Evolutionary conservation across 176 grass and related monocot genomes (phyloP), one percentile per base, ranked within the genome.

Genomic region (Zoysia pacifica): DNA sequence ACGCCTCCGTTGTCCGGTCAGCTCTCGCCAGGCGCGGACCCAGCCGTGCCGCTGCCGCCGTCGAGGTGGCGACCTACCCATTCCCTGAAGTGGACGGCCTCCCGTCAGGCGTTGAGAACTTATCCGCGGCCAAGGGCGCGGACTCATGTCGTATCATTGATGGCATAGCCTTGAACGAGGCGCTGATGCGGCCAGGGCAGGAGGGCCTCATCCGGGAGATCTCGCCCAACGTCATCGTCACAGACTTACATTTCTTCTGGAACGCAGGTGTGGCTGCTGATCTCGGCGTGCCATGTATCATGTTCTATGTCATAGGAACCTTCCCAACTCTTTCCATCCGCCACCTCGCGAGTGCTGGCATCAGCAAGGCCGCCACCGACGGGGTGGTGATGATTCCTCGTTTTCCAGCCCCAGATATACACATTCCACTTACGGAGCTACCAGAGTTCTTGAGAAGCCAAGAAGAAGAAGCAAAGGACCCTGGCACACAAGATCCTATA

Each of bases 1-100:
- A 86, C 20, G 72, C 42, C 8, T 2, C 62, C 0, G 6, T 82
- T 7, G 62, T 82, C 3, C 46, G 2, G 6, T 55, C 78, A 2
- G 67, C 78, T 1, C 70, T 89, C 18, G 6, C 6, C 0, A 37
- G 55, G 14, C 44, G 15, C 46, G 13, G 11, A 12, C 2, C 43
- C 9, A 7, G 75, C 74, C 0, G 15, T 45, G 43, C 43, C 43
- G 43, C 3, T 50, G 2, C 13, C 52, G 7, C 0, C 1, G 11
- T 82, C 7, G 1, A 11, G 11, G 48, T 82, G 6, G 38, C 67
- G 0, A 84, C 81, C 4, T 88, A 81, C 20, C 41, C 71, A 1
- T 87, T 87, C 66, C 64, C 85, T 3, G n/a, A 7, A 0, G 72
- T 54, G 15, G 81, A 68, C 11, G 82, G 82, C n/a, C 76, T 89